Base-by-base conservation (phyloP, 169 alveolate genomes). In the Plasmodium chabaudi region DNA sequence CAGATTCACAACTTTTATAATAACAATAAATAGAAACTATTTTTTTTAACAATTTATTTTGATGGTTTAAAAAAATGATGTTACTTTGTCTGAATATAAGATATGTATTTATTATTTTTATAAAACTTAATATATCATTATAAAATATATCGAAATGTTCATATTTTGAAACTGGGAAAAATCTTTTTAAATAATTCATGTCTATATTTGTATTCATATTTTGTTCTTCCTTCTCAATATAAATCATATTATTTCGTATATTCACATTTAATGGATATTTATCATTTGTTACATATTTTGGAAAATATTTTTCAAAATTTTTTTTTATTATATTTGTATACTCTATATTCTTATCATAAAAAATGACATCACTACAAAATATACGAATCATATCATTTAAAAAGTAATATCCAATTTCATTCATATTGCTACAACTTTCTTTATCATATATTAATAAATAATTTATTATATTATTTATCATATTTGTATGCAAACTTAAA, bases 71-170 rank as follows among this genome's bases (percentile, higher is more conserved):
- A 63, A 77, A 77, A 63, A 77, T 15, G 5, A 77, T 23, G 49
- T 77, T 77, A 56, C 53, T 77, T 53, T 75, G 63, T 2, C 46
- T 77, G n/a, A 77, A 46, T 27, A 77, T 39, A 12, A 77, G 70
- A 64, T 63, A 77, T 1, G 49, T 47, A 63, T 77, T 77, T 23
- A 64, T 77, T 1, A n/a, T 63, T 42, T 63, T 12, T 5, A 77
- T 68, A 13, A 21, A 15, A n/a, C 15, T 25, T 51, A 77, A 44
- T 15, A 77, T 10, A 10, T 49, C 75, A 1, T 47, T 46, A 56
- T 77, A 77, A n/a, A 77, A 77, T 49, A 27, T 10, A 2, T 34
- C 42, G 4, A 34, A 34, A 5, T 2, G 42, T 15, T 34, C 64
- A 7, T 10, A 19, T 25, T 63, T 49, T 4, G 23, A 17, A n/a